Evolutionary conservation across 441 rosid genomes (phyloP), one percentile per base, ranked within the genome.

Genomic region (Brassica balearica): DNA sequence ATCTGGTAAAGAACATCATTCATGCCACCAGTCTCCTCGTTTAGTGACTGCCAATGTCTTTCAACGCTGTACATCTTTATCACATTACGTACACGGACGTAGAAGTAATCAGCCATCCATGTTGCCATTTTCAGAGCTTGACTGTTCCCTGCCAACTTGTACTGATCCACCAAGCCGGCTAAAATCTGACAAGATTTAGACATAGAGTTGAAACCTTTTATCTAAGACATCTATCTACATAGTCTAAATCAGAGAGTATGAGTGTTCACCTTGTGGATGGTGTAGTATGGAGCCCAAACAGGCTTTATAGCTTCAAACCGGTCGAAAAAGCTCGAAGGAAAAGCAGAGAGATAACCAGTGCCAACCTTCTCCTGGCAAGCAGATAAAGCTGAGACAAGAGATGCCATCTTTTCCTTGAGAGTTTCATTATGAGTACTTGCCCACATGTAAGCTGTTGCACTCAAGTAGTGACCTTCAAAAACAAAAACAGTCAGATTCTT

Each of bases 271-370:
- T 96, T 96, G 87, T 96, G 98, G 74, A 96, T 91, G 59, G 99
- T 96, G 77, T 96, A 93, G 81, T 93, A 96, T 12, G 99, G 98
- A 83, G 99, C 99, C 98, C 98, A 96, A 2, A 96, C 97, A 56
- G 94, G 92, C 51, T 79, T 80, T 75, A 96, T 43, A 74, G 91
- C 96, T 81, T 96, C 97, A 48, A 91, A 88, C 11, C 97, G 91
- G 70, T 96, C 98, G 72, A 93, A 96, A n/a, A 64, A 79, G 77
- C 91, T 97, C 0, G 87, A 72, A 8, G 97, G 97, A 81, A 96
- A 96, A 74, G 99, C 99, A 72, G 97, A 94, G 70, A 96, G 97
- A 84, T 93, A 93, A 8, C 97, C 98, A 0, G 91, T 70, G 22
- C 92, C 97, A 32, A 86, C 22, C 82, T 93, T 88, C 80, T 89